Percentiles rank a stretch among this genome's conserved stretches.
phyloP scores from a whole-genome alignment of 169 alveolate species.

The Theileria parva region DNA sequence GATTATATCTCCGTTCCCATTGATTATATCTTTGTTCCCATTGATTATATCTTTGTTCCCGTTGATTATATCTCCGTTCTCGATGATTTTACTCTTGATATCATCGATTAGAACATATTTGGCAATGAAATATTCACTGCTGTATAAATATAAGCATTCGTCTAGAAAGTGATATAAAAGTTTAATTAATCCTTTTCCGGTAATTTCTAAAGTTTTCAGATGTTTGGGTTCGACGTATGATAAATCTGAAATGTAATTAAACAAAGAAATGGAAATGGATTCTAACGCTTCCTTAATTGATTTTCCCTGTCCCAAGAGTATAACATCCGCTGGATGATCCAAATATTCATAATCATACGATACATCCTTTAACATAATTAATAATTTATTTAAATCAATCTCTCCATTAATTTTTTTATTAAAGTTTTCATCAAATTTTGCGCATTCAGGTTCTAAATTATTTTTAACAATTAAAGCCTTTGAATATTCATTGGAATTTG shows the following conservation, averaged over 20 bases:
- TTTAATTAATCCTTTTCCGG: constrained; percentile 37
- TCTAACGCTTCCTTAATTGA: constrained; percentile 59
- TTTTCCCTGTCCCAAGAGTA: constrained; percentile 65
- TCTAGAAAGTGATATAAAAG: constrained; percentile 59
- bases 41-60: too few species aligned
- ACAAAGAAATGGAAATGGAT: constrained; percentile 62
- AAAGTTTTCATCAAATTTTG: background rate
- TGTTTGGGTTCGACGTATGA: constrained; percentile 38
- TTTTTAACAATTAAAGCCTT: too few species aligned
- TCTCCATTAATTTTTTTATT: background rate
- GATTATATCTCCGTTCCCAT: too few species aligned
- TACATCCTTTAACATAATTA: background rate
- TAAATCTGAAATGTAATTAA: constrained; percentile 67
- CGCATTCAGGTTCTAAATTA: background rate
- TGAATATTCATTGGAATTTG: background rate
- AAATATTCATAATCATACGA: constrained; percentile 57
- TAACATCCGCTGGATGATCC: constrained; percentile 78
- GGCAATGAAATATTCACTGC: constrained; percentile 69
- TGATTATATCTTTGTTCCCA: too few species aligned
- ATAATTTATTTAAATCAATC: background rate
- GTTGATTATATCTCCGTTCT: too few species aligned
- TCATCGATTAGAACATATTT: constrained; percentile 22
- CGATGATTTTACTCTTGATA: too few species aligned
- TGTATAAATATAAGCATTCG: constrained; percentile 69
- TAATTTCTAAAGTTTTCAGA: constrained; percentile 18